Percentiles rank a stretch among this genome's conserved stretches.
phyloP scores from a whole-genome alignment of 441 rosid species.

The Capsella rubella region DNA sequence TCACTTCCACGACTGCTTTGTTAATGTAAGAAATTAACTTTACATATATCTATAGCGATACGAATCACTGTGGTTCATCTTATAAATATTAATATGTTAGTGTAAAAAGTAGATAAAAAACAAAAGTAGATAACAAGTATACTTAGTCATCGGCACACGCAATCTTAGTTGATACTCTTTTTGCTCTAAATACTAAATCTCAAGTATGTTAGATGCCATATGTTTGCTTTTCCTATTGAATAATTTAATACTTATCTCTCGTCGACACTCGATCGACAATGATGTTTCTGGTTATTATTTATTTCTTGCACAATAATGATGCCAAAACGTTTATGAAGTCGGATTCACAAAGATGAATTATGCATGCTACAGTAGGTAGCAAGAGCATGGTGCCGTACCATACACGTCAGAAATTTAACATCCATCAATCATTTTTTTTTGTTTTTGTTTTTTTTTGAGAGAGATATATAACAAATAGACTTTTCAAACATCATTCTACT shows the following conservation, averaged over 20 bases:
- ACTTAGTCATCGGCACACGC: not conserved
- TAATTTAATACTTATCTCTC: not conserved
- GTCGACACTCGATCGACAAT: not conserved
- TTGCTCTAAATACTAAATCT: not conserved
- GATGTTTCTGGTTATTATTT: not conserved
- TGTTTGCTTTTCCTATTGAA: not conserved
- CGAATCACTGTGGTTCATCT: not conserved
- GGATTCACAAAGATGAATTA: not conserved
- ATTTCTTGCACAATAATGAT: not conserved
- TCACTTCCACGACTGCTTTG: constrained; percentile 86
- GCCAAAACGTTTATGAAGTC: constrained; percentile 7
- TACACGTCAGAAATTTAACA: constrained; percentile 16
- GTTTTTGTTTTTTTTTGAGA: too few species aligned
- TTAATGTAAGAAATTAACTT: constrained; percentile 49
- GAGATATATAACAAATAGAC: not conserved
- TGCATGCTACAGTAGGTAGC: not conserved
- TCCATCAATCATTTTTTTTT: not conserved
- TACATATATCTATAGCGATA: not conserved
- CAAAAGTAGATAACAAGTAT: not conserved
- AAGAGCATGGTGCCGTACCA: constrained; percentile 13
- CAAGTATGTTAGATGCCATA: constrained; percentile 1
- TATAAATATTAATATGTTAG: not conserved
- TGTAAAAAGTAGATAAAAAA: not conserved
- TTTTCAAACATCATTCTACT: not conserved
- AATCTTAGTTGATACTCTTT: not conserved